Percentiles rank a stretch among this genome's conserved stretches.
Conservation (phyloP, 1,139 yeast species). For the Groenewaldozyma auringiensis region DNA sequence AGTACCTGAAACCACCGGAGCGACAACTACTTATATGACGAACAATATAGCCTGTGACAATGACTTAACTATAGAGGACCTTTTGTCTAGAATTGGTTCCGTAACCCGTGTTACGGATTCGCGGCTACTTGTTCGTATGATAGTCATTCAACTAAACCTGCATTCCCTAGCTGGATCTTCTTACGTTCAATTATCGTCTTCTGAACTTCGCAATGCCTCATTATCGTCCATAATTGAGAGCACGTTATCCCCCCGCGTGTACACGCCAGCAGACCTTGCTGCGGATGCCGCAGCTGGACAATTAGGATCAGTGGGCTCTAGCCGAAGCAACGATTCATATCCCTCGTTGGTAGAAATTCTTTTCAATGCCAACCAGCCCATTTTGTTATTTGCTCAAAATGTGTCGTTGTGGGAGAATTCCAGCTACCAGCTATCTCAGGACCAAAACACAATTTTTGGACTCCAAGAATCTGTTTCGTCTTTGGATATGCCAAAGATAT, state of each 20-base stretch:
- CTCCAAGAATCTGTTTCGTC: not conserved
- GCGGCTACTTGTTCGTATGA: constrained; percentile 45
- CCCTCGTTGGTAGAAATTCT: constrained; percentile 44
- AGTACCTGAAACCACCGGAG: not conserved
- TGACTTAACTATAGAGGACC: constrained; percentile 35
- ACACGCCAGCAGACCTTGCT: constrained; percentile 30
- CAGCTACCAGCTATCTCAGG: constrained; percentile 12
- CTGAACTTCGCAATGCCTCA: constrained; percentile 2
- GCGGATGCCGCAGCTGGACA: constrained; percentile 21
- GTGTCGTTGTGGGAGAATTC: constrained; percentile 12
- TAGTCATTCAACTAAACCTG: constrained; percentile 48
- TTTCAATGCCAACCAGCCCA: constrained; percentile 37
- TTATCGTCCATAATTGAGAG: constrained; percentile 5
- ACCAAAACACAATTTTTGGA: constrained; percentile 9
- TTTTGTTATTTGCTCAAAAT: constrained; percentile 25
- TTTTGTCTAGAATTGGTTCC: constrained; percentile 34
- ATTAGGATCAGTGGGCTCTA: constrained; percentile 15
- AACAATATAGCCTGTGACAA: constrained; percentile 35
- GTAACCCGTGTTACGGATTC: constrained; percentile 47
- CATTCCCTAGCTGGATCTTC: constrained; percentile 22
- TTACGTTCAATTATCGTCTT: not conserved
- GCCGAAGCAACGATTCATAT: constrained; percentile 22
- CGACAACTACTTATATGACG: constrained; percentile 2
- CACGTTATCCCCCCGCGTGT: constrained; percentile 20
- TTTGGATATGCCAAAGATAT: not conserved